Evolutionary conservation across 2,329 filamentous ascomycete species (phyloP).

Genomic region (Hortaea sp.): DNA sequence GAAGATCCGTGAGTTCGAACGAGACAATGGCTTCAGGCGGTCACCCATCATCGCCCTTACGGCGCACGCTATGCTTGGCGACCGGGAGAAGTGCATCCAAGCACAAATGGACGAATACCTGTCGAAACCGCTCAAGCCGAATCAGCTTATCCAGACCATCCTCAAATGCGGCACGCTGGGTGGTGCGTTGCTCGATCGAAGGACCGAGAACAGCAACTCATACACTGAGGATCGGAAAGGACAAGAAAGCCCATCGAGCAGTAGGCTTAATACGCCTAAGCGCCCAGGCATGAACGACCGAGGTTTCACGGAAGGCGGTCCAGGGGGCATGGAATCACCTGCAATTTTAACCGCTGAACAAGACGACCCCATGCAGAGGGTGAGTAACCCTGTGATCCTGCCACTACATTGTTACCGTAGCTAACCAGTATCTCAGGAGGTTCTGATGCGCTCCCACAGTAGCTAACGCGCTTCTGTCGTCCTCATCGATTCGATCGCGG

Average conservation of each 20-base stretch:
- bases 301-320: slow-evolving; percentile 59
- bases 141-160: slow-evolving; percentile 95
- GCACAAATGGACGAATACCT: slow-evolving; percentile 99
- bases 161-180: slow-evolving; percentile 92
- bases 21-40: slow-evolving; percentile 64
- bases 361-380: slow-evolving; percentile 49
- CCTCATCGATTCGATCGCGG: too few species aligned
- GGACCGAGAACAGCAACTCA: slow-evolving; percentile 34
- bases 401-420: not conserved
- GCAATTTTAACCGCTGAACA: slow-evolving; percentile 50
- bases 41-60: slow-evolving; percentile 96
- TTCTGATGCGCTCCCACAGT: slow-evolving; percentile 6
- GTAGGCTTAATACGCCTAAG: slow-evolving; percentile 14
- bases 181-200: slow-evolving; percentile 69
- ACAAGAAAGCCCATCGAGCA: not conserved
- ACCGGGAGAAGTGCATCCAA: slow-evolving; percentile 94
- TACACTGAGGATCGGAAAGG: slow-evolving; percentile 13
- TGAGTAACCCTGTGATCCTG: slow-evolving; percentile 25
- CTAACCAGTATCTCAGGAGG: slow-evolving; percentile 1
- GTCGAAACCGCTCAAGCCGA: slow-evolving; percentile 92
- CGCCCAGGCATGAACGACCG: slow-evolving; percentile 52
- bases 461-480: not conserved
- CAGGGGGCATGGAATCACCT: slow-evolving; percentile 53
- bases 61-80: slow-evolving; percentile 96
- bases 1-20: slow-evolving; percentile 93